Base-by-base conservation (phyloP, 2,329 filamentous ascomycete genomes). In the Cladophialophora immunda region DNA sequence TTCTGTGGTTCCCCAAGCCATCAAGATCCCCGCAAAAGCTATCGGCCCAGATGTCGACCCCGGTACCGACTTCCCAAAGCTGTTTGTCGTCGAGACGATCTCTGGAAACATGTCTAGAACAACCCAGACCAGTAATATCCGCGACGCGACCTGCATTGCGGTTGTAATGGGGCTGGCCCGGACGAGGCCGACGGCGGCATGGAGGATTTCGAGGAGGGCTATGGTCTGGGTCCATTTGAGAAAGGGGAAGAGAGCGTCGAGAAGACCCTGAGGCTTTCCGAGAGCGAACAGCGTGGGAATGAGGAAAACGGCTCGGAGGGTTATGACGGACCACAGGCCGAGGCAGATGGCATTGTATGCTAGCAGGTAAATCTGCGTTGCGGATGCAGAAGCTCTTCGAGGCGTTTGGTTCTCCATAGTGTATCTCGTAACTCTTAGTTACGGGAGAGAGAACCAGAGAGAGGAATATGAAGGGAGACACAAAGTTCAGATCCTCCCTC, bases 1-100 rank as follows among this genome's bases (percentile, higher is more conserved):
- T 82, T 99, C 95, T 68, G 95, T 97, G 66, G 92, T 79, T 70
- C 89, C 90, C 94, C 95, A 98, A 34, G 95, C 94, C 64, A 90
- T 75, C 66, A 98, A 85, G 68, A 80, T 81, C 1, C 80, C 80
- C n/a, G 81, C 68, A 67, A 82, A 82, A 4, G 77, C 80, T 65
- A 68, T 29, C 50, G 69, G 68, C 53, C 68, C 67, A n/a, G 70
- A 65, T 34, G 65, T 66, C 56, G 67, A 66, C 4, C 69, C 63
- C 57, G 58, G 52, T 54, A 62, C 59, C 19, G 34, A 36, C 58
- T 70, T 58, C 68, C 72, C 58, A 68, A 73, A 45, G 74, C 76
- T 36, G 3, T 75, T 76, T 11, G 68, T 74, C 4, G 92, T 97
- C 93, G 74, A 85, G 86, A 71, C 88, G 61, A 90, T 85, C 64